Evolutionary conservation across 192 early-diverging fungal species (phyloP).

Genomic region (Dimargaris cristalligena): DNA sequence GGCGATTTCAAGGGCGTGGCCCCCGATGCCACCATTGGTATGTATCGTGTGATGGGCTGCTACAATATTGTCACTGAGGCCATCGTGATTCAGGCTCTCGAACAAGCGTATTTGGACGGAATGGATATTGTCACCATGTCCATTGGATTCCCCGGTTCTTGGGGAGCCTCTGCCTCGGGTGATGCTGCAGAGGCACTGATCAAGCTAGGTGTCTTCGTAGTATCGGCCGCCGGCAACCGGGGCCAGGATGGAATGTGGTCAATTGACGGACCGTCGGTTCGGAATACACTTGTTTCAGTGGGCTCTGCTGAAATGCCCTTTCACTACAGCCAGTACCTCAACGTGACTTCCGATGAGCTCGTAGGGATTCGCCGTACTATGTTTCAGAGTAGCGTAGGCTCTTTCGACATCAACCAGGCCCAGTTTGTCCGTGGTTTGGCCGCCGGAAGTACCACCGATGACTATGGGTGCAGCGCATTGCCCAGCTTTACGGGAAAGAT

Average conservation of each 20-base stretch:
- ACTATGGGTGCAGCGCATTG: too few species aligned
- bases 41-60: conserved; percentile 10
- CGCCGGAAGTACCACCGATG: too few species aligned
- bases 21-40: conserved; percentile 5
- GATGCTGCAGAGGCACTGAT: conserved; percentile 13
- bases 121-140: neutral
- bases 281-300: conserved; percentile 33
- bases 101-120: neutral
- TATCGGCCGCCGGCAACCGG: conserved; percentile 58
- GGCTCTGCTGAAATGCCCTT: conserved; percentile 27
- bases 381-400: too few species aligned
- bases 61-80: neutral
- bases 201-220: conserved; percentile 34
- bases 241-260: conserved; percentile 42
- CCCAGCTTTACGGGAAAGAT: too few species aligned
- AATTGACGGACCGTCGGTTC: conserved; percentile 28
- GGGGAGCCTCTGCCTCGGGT: neutral
- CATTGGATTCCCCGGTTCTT: neutral
- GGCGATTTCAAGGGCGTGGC: conserved; percentile 8
- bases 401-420: too few species aligned
- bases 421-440: too few species aligned
- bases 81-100: neutral
- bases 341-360: conserved; percentile 23
- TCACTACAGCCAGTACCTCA: conserved; percentile 14
- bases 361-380: too few species aligned